Evolutionary conservation across 2,329 filamentous ascomycete species (phyloP), one percentile per base, ranked within the genome.

Genomic region (Arachnopeziza araneosa): DNA sequence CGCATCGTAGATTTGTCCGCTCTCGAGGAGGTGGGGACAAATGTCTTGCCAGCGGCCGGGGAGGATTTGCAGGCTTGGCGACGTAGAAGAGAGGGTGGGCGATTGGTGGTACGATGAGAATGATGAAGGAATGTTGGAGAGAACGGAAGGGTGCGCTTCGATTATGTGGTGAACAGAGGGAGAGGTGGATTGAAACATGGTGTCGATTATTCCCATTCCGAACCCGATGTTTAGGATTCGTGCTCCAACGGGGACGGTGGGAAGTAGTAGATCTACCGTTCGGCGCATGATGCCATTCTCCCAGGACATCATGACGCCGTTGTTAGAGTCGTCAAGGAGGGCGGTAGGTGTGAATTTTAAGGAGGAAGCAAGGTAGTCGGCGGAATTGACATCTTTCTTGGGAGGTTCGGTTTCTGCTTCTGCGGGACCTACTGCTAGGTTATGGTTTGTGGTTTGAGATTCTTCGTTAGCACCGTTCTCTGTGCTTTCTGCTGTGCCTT

Each of bases 231-330:
- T 96, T 63, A 96, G 83, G 48, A 95, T 84, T 52, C 86, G 83
- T 65, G 89, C 83, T 1, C 87, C 89, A 0, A 71, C 57, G 51
- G 76, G 70, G 4, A 19, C 6, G 12, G 6, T 14, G 0, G 78
- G 78, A 5, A 87, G 78, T 1, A 88, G 77, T 0, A 96, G 78
- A 17, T 87, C 81, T 52, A 91, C 90, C 58, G 89, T 91, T 55
- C 83, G 82, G 61, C 83, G 83, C 91, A 96, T 96, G 68, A 96
- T 95, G 65, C 87, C 84, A 1, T 87, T 89, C 75, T 96, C 91
- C 91, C 91, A 96, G 49, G 87, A 83, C 91, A 96, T 96, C 91
- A 96, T 96, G 52, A 96, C 90, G 56, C 90, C 91, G 72, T 96
- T 96, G 63, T 85, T 81, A 64, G 86, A 83, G 2, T 84, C 80